These are phyloP conservation scores for Macrolepiota dolichaula DNA, from an alignment of 768 basidiomycete species.

Conservation along the genomic window DNA sequence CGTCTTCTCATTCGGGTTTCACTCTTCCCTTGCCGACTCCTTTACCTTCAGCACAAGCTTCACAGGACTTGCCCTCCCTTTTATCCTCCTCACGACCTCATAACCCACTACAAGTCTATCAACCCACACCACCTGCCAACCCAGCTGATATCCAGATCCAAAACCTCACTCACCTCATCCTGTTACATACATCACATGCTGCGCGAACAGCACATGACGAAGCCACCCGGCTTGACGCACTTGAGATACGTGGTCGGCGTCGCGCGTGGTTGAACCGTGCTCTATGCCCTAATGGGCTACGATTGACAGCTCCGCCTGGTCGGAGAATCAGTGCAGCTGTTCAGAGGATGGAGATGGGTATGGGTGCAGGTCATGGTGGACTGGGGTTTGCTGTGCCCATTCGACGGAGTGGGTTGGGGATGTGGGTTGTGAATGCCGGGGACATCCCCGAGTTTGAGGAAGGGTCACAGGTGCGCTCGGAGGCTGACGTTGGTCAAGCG, in stretches of 20 bases:
- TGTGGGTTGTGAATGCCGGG: slow-evolving; percentile 8
- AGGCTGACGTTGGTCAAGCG: neutral
- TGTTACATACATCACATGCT: slow-evolving; percentile 38
- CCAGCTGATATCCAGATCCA: slow-evolving; percentile 25
- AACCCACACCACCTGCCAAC: slow-evolving; percentile 28
- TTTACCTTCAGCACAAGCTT: neutral
- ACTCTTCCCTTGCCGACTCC: slow-evolving; percentile 12
- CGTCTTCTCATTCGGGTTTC: slow-evolving; percentile 24
- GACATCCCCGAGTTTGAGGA: neutral
- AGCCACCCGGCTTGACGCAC: slow-evolving; percentile 35
- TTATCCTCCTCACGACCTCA: slow-evolving; percentile 3
- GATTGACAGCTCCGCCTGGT: neutral
- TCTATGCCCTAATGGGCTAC: slow-evolving; percentile 20
- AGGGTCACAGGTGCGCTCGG: neutral
- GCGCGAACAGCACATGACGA: slow-evolving; percentile 35
- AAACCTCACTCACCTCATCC: slow-evolving; percentile 38
- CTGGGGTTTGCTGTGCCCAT: slow-evolving; percentile 9
- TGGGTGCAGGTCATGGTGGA: slow-evolving; percentile 7
- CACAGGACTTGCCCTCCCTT: slow-evolving; percentile 2
- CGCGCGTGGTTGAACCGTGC: slow-evolving; percentile 65
- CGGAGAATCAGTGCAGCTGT: neutral
- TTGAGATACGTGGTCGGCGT: slow-evolving; percentile 58
- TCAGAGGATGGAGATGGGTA: slow-evolving; percentile 3
- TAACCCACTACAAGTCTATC: slow-evolving; percentile 16
- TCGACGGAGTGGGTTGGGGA: slow-evolving; percentile 4